Base-by-base conservation (phyloP, 2,329 filamentous ascomycete species). In the Fusarium napiforme region DNA sequence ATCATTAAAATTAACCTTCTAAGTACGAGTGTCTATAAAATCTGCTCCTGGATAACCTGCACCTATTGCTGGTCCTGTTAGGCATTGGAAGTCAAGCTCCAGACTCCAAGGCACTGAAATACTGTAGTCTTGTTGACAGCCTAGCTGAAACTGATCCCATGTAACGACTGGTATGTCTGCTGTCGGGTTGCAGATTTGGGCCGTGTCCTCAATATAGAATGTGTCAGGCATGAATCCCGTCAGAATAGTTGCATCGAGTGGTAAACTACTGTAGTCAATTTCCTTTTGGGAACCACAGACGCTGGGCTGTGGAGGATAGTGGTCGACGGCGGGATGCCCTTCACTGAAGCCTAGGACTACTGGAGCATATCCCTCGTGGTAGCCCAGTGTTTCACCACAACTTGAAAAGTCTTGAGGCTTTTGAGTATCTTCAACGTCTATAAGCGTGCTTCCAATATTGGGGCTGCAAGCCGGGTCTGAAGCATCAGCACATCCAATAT, bases 161-260 rank as follows among this genome's bases (percentile, higher is more conserved):
- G 28, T 46, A 19, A 21, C 8, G 9, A 12, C 2, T 10, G 18
- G 21, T 0, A 30, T 8, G 7, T 49, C 19, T 30, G 46, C n/a
- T 5, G 11, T 16, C 11, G 14, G 7, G 15, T n/a, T 30, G 28
- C 9, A 49, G 7, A 30, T 49, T 18, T 30, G 21, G 10, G 19
- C 9, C 5, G 28, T 1, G 9, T 49, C 15, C 21, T n/a, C 28
- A 16, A 12, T 21, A 12, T 30, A 49, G 3, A 49, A 30, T 8
- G 28, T 12, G 21, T n/a, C 28, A 16, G 46, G 15, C 3, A 4
- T 0, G 10, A 30, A 9, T n/a, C 28, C 15, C 3, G 46, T 18
- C 28, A 16, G 2, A 9, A 11, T 0, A 16, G 14, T 6, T 12
- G 4, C 19, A 30, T n/a, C 10, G 2, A 28, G 28, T 4, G n/a